Evolutionary conservation across 1,139 yeast species (phyloP).

Genomic region (Pichia sp.): DNA sequence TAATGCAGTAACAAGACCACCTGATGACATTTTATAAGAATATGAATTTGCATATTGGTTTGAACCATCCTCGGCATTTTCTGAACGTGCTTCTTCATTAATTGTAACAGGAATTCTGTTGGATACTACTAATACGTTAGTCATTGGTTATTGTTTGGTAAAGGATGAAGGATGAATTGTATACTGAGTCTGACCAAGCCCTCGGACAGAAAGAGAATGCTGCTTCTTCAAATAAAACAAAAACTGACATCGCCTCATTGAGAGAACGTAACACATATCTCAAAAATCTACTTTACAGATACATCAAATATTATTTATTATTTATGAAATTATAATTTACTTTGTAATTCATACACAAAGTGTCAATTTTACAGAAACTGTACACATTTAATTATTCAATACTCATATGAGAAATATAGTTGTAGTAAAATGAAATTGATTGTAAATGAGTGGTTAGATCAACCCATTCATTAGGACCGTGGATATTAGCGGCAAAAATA

Average conservation of each 20-base stretch:
- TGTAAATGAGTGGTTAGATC: conserved; percentile 47
- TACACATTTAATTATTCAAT: not conserved
- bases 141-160: not conserved
- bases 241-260: not conserved
- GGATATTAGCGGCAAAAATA: conserved; percentile 14
- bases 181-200: not conserved
- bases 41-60: conserved; percentile 35
- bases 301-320: no score
- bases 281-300: no score
- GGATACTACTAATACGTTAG: conserved; percentile 82
- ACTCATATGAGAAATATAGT: conserved; percentile 13
- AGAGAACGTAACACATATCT: no score
- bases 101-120: conserved; percentile 94
- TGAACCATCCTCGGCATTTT: conserved; percentile 35
- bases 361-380: not conserved
- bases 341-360: not conserved
- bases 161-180: not conserved
- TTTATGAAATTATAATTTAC: no score
- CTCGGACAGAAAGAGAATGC: not conserved
- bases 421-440: conserved; percentile 49
- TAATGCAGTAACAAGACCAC: conserved; percentile 93
- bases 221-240: not conserved
- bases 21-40: conserved; percentile 80
- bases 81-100: conserved; percentile 21
- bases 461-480: conserved; percentile 38